Percentiles rank a stretch among this genome's conserved stretches.
Conservation (phyloP, 305 asterid species). For the Fraxinus albicans region DNA sequence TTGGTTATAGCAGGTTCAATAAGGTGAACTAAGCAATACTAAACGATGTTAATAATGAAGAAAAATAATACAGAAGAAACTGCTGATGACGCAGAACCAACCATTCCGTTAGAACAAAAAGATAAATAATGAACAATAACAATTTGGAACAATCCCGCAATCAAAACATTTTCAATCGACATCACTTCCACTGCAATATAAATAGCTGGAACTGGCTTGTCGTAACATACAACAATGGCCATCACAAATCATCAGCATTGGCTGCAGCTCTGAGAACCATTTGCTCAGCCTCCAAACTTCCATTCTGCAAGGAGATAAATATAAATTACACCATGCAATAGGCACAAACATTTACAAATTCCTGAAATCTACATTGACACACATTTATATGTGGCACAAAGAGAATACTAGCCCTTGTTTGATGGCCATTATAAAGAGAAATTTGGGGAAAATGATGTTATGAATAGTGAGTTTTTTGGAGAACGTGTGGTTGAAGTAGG, state of each 20-base stretch:
- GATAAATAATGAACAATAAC: background rate
- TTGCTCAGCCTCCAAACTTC: conserved; percentile 46
- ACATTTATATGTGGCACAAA: background rate
- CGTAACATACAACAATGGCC: conserved; percentile 23
- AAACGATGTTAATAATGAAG: background rate
- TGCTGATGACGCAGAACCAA: conserved; percentile 21
- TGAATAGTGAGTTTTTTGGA: too few relatives aligned
- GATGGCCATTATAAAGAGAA: too few relatives aligned
- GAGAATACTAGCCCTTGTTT: too few relatives aligned
- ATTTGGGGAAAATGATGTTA: too few relatives aligned
- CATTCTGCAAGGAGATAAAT: conserved; percentile 33
- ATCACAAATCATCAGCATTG: conserved; percentile 44
- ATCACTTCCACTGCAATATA: conserved; percentile 2
- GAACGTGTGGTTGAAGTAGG: too few relatives aligned
- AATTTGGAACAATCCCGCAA: background rate
- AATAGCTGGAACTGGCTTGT: conserved; percentile 22
- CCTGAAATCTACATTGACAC: background rate
- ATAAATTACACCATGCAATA: background rate
- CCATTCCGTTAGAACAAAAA: background rate
- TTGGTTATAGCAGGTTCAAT: background rate
- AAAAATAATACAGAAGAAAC: background rate
- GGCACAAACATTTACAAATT: background rate
- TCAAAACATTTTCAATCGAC: background rate
- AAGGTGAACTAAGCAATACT: background rate
- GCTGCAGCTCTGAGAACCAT: conserved; percentile 41